phyloP scores from a whole-genome alignment of 768 basidiomycete genomes.

The Leccinum pellstonianum region DNA sequence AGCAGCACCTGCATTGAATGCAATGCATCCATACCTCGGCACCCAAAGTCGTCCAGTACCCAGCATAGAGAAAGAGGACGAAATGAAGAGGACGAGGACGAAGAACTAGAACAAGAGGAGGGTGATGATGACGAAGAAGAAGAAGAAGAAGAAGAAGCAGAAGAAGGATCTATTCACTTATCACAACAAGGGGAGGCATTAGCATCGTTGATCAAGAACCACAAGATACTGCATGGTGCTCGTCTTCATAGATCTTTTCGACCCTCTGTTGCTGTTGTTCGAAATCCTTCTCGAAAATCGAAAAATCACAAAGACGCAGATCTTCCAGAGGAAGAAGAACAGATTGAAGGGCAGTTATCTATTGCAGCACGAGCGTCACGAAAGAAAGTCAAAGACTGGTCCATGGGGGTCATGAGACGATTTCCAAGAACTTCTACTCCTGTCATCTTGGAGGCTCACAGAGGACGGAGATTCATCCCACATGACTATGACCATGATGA shows the following conservation, averaged over 20 bases:
- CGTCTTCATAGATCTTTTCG: no score
- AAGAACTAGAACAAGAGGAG: no score
- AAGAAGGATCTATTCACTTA: not conserved
- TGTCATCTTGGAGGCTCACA: not conserved
- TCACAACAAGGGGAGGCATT: not conserved
- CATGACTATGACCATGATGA: slow-evolving; percentile 3
- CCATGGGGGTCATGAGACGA: no score
- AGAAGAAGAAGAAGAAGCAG: no score
- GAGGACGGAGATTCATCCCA: not conserved
- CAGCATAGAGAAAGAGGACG: no score
- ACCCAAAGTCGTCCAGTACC: not conserved
- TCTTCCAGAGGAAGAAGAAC: no score
- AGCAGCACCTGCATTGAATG: not conserved
- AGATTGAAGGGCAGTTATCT: no score
- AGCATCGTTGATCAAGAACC: not conserved
- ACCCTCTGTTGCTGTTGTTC: not conserved
- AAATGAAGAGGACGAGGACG: not conserved
- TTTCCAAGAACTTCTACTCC: not conserved
- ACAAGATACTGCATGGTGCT: slow-evolving; percentile 1
- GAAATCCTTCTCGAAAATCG: not conserved
- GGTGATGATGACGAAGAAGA: not conserved
- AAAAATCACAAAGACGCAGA: not conserved
- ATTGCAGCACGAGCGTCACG: no score
- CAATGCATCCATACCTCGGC: not conserved
- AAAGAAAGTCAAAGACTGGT: no score